Conservation (phyloP, 2,329 filamentous ascomycete genomes). For the Sclerotinia borealis region DNA sequence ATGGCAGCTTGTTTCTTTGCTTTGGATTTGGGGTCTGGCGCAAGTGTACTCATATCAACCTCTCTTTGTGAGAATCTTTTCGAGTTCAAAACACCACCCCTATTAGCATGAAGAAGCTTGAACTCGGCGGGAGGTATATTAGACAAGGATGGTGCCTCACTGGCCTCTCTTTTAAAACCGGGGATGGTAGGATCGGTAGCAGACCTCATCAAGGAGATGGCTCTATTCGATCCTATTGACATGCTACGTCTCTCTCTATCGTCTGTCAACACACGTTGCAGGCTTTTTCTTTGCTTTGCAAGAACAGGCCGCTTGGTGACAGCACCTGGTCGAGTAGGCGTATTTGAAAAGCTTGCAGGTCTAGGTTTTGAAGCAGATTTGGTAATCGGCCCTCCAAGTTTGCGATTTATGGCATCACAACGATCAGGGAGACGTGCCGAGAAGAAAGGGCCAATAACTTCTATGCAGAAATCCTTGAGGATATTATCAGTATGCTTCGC, state of each 20-base stretch:
- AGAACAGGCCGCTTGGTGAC: conserved; percentile 43
- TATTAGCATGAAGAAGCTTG: conserved; percentile 33
- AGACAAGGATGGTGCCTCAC: conserved; percentile 51
- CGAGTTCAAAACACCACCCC: conserved; percentile 34
- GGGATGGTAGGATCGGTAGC: conserved; percentile 56
- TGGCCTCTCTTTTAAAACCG: conserved; percentile 61
- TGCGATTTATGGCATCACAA: conserved; percentile 65
- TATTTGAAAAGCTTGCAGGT: conserved; percentile 35
- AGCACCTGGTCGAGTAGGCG: conserved; percentile 46
- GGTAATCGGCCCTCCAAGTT: conserved; percentile 66
- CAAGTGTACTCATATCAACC: conserved; percentile 48
- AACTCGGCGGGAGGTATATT: conserved; percentile 42
- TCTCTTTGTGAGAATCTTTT: conserved; percentile 45
- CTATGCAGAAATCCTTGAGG: conserved; percentile 69
- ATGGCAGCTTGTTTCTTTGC: conserved; percentile 60
- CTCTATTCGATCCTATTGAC: conserved; percentile 50
- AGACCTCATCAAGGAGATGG: conserved; percentile 61
- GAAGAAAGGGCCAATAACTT: conserved; percentile 78
- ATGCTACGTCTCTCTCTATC: conserved; percentile 49
- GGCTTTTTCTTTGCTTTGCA: conserved; percentile 42
- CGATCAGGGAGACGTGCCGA: conserved; percentile 67
- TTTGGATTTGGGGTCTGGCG: conserved; percentile 49
- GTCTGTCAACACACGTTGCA: conserved; percentile 58
- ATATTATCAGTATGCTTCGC: conserved; percentile 44
- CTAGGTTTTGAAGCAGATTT: conserved; percentile 50